phyloP scores from a whole-genome alignment of 2,329 filamentous ascomycete genomes.

The Ascochyta viciae-villosae region DNA sequence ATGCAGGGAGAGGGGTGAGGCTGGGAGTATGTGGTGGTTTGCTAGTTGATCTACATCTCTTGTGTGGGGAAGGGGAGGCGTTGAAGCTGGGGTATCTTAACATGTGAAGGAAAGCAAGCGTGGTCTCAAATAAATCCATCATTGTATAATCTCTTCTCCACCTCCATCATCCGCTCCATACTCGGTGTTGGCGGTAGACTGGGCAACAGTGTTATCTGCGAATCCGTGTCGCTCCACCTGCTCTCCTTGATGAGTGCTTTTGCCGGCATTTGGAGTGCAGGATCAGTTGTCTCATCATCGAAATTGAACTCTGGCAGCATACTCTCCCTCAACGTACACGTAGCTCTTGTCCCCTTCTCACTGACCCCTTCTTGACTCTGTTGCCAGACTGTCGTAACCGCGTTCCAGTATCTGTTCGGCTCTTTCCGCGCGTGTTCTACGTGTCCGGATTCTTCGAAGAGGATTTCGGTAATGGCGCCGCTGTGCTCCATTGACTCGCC shows the following conservation, averaged over 20 bases:
- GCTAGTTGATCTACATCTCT: neutral
- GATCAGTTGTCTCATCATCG: conserved; percentile 2
- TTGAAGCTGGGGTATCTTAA: neutral
- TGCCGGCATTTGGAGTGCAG: neutral
- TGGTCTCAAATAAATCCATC: neutral
- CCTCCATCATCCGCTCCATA: conserved; percentile 1
- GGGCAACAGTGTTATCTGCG: conserved; percentile 2
- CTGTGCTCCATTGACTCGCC: conserved; percentile 55
- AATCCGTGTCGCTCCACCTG: conserved; percentile 9
- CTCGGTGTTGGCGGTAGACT: conserved; percentile 2
- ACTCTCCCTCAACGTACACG: neutral
- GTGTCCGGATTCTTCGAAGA: conserved; percentile 65
- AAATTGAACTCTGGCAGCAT: conserved; percentile 8
- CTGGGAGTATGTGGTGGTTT: no score
- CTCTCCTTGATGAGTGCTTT: conserved; percentile 3
- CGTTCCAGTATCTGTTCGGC: conserved; percentile 63
- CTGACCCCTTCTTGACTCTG: neutral
- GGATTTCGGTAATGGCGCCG: conserved; percentile 55
- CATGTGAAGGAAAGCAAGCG: neutral
- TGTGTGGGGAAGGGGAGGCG: neutral
- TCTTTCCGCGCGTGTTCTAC: conserved; percentile 66
- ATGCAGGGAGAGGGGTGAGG: no score
- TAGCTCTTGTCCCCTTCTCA: neutral
- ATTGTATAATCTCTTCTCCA: conserved; percentile 3
- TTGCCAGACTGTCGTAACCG: conserved; percentile 32